A percentile compares a stretch with the other conserved stretches of the same genome.
Conservation (phyloP, 257 asterid genomes). For the Solanum medicagineum region DNA sequence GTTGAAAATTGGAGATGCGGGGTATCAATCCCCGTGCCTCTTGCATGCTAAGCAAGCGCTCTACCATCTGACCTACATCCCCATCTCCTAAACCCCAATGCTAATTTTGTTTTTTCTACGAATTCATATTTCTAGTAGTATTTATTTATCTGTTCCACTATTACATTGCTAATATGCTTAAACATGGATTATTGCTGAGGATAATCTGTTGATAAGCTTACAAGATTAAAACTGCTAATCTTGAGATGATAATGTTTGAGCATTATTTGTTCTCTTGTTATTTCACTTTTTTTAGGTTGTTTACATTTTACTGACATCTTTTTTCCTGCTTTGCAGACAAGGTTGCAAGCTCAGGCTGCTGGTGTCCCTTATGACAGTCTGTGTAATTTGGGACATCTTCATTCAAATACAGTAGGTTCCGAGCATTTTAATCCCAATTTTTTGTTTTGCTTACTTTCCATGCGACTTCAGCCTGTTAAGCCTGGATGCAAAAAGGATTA, state of each 20-base stretch:
- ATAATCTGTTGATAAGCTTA: background rate
- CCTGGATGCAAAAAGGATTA: background rate
- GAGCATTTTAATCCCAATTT: background rate
- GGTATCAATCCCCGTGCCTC: too few relatives aligned
- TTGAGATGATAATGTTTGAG: background rate
- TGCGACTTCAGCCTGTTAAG: background rate
- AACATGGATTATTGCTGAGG: background rate
- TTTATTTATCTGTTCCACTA: background rate
- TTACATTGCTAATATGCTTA: background rate
- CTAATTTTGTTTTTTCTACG: background rate
- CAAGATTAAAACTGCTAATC: background rate
- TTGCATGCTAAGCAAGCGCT: too few relatives aligned
- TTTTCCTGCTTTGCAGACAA: conserved; percentile 35
- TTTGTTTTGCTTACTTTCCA: background rate
- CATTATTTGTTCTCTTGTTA: background rate
- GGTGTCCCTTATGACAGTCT: conserved; percentile 42
- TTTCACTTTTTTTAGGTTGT: background rate
- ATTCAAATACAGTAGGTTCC: conserved; percentile 14
- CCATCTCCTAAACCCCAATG: background rate
- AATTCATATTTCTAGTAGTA: background rate
- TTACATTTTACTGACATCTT: background rate
- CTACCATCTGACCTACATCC: too few relatives aligned
- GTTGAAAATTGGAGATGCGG: too few relatives aligned
- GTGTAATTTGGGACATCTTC: conserved; percentile 10
- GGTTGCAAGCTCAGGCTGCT: conserved; percentile 94